Conservation (phyloP, 2,329 filamentous ascomycete genomes). For the Diaporthe velutina region DNA sequence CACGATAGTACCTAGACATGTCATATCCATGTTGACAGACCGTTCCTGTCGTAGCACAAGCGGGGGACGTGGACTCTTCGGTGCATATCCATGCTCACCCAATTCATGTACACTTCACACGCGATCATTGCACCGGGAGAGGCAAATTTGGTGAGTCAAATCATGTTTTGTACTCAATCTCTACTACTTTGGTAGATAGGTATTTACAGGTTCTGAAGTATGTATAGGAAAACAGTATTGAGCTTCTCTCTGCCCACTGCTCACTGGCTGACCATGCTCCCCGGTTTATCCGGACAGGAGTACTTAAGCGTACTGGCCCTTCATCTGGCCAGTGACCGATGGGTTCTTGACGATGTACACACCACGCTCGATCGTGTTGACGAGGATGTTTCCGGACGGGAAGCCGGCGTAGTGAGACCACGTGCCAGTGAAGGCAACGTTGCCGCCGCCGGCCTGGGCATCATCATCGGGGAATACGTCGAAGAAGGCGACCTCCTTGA, state of each 20-base stretch:
- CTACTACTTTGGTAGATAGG: neutral
- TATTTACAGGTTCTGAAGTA: conserved; percentile 24
- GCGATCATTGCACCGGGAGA: too few relatives aligned
- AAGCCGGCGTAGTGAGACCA: conserved; percentile 61
- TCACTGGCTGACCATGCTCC: neutral
- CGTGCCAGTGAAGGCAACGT: conserved; percentile 54
- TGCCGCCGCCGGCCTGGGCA: conserved; percentile 49
- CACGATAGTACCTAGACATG: too few relatives aligned
- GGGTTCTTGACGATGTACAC: conserved; percentile 51
- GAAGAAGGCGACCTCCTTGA: conserved; percentile 60
- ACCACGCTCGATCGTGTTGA: conserved; percentile 63
- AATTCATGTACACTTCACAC: too few relatives aligned
- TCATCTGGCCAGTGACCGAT: conserved; percentile 26
- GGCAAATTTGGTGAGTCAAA: neutral
- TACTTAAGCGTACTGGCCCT: conserved; percentile 19
- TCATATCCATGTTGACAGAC: neutral
- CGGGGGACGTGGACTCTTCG: too few relatives aligned
- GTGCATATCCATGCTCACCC: too few relatives aligned
- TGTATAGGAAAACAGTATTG: neutral
- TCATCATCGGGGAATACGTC: conserved; percentile 63
- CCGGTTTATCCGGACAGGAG: neutral
- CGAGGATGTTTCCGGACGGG: conserved; percentile 50
- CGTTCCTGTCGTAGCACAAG: neutral
- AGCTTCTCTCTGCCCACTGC: neutral
- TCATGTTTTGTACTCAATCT: neutral